Conservation (phyloP, 108 stramenopile genomes). For the Schizochytrium sp. region DNA sequence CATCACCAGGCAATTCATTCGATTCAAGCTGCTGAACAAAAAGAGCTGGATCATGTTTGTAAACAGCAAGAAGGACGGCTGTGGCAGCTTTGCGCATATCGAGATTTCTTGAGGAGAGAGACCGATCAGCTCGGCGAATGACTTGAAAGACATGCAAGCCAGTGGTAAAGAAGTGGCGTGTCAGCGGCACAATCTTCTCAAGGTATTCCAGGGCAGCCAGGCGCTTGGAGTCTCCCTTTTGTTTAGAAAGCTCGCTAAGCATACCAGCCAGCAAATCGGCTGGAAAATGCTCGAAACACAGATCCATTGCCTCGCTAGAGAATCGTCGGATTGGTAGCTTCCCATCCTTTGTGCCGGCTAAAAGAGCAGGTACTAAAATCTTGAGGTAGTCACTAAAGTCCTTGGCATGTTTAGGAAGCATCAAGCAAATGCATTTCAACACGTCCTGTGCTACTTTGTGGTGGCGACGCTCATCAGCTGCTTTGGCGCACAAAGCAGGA, state of each 20-base stretch:
- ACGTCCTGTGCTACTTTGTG: conserved; percentile 41
- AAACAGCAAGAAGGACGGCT: background rate
- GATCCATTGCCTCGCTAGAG: background rate
- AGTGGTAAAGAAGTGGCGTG: background rate
- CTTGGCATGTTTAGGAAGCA: conserved; percentile 28
- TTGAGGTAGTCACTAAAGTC: conserved; percentile 40
- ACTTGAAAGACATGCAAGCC: background rate
- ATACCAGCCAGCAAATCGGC: background rate
- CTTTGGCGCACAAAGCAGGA: background rate
- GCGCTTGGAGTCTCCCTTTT: conserved; percentile 15
- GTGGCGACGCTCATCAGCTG: background rate
- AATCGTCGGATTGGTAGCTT: background rate
- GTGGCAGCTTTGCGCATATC: conserved; percentile 9
- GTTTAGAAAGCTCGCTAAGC: background rate
- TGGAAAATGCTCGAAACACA: background rate
- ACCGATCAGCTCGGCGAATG: background rate
- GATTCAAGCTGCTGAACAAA: background rate
- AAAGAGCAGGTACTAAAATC: background rate
- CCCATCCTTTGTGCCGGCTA: conserved; percentile 17
- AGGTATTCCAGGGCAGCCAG: conserved; percentile 17
- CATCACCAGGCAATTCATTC: background rate
- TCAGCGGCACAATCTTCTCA: background rate
- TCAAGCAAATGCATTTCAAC: background rate
- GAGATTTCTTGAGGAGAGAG: background rate
- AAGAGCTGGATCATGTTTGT: background rate